Conservation (phyloP, 2,329 filamentous ascomycete species). For the Ophiocordyceps sinensis region DNA sequence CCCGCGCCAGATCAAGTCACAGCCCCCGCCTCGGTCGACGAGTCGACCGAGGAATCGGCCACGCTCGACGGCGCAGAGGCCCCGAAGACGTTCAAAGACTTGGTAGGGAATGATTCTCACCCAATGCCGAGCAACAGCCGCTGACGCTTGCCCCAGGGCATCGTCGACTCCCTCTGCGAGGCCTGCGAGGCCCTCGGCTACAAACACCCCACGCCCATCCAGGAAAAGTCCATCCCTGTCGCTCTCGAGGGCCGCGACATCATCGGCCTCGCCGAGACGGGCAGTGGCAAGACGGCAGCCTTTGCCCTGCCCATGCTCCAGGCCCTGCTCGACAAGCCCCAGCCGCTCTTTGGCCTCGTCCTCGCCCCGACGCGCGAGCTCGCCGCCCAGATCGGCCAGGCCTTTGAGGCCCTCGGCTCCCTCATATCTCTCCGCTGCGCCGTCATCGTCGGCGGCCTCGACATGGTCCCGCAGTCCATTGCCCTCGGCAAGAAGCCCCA, state of each 20-base stretch:
- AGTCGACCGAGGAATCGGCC: constrained; percentile 15
- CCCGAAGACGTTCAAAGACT: constrained; percentile 50
- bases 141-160: constrained; percentile 34
- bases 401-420: constrained; percentile 76
- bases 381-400: constrained; percentile 77
- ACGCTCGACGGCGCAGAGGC: constrained; percentile 19
- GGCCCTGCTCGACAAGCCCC: constrained; percentile 75
- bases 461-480: constrained; percentile 87
- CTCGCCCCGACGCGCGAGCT: constrained; percentile 88
- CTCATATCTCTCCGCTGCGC: constrained; percentile 78
- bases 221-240: constrained; percentile 66
- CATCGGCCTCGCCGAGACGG: constrained; percentile 89
- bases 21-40: constrained; percentile 4
- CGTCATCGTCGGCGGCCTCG: constrained; percentile 83
- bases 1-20: constrained; percentile 1
- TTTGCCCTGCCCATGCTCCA: constrained; percentile 91
- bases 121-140: too few species aligned
- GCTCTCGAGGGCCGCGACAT: constrained; percentile 73
- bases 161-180: constrained; percentile 79
- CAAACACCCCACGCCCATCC: constrained; percentile 78
- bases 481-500: constrained; percentile 93
- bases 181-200: constrained; percentile 73
- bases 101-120: constrained; percentile 29
- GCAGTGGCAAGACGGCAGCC: constrained; percentile 88
- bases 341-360: constrained; percentile 74